Evolutionary conservation across 345 rosid species (phyloP).

Genomic region (Hibiscus syriacus): DNA sequence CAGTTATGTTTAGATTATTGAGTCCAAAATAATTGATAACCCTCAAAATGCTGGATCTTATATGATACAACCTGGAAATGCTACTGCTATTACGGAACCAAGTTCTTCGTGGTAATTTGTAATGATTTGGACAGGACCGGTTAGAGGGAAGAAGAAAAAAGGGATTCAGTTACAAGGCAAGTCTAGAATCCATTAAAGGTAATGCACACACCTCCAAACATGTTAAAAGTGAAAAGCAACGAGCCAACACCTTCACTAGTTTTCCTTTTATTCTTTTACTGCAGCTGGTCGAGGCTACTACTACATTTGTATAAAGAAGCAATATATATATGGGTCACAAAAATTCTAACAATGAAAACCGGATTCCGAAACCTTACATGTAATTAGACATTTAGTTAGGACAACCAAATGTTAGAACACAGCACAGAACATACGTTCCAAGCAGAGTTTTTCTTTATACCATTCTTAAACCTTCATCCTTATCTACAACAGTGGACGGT

Average conservation of each 20-base stretch:
- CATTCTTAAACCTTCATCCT: slow-evolving; percentile 85
- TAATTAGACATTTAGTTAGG: neutral
- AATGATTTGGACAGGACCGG: neutral
- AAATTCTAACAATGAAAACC: neutral
- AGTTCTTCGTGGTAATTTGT: neutral
- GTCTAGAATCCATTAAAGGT: neutral
- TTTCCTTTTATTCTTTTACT: neutral
- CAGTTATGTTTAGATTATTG: neutral
- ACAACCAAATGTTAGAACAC: neutral
- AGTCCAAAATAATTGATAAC: neutral
- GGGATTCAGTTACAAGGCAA: neutral
- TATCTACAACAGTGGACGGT: slow-evolving; percentile 47
- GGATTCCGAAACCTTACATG: neutral
- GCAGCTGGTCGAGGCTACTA: neutral
- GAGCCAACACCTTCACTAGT: neutral
- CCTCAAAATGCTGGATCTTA: neutral
- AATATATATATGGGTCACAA: neutral
- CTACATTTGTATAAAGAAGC: neutral
- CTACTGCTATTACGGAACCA: neutral
- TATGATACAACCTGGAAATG: neutral
- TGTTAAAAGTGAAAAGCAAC: neutral
- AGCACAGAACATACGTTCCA: neutral
- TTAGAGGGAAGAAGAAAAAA: neutral
- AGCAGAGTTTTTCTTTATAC: slow-evolving; percentile 24
- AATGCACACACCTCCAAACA: neutral